These are phyloP conservation scores for Euphorbia schlechtendalii DNA, from an alignment of 441 rosid species.

Conservation along the genomic window DNA sequence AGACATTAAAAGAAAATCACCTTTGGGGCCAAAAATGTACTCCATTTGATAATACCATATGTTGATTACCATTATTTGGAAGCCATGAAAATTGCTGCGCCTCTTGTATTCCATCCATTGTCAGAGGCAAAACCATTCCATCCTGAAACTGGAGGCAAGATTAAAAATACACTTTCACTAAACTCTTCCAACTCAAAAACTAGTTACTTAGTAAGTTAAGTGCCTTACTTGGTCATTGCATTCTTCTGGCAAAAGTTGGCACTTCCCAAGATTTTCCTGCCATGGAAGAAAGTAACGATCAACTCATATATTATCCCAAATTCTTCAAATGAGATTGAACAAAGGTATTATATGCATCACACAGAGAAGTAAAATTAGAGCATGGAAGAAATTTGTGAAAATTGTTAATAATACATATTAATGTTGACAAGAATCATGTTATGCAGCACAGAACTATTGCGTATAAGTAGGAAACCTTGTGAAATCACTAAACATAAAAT, in stretches of 20 bases:
- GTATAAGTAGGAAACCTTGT: too few relatives aligned
- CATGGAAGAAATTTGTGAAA: background rate
- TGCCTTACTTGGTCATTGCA: constrained; percentile 47
- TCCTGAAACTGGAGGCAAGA: constrained; percentile 47
- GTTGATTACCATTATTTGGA: constrained; percentile 53
- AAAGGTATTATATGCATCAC: background rate
- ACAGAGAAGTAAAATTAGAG: background rate
- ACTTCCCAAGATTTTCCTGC: constrained; percentile 56
- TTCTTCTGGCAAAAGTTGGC: constrained; percentile 47
- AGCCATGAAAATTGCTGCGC: constrained; percentile 65
- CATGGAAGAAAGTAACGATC: too few relatives aligned
- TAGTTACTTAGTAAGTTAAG: background rate
- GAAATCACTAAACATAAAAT: constrained; percentile 12
- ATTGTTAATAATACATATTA: background rate
- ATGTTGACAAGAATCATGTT: background rate
- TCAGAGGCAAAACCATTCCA: constrained; percentile 49
- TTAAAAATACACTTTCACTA: constrained; percentile 12
- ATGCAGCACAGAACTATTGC: too few relatives aligned
- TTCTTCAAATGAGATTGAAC: background rate
- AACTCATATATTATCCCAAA: background rate
- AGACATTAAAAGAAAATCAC: constrained; percentile 26
- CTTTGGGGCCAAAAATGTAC: constrained; percentile 46
- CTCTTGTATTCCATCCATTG: constrained; percentile 55
- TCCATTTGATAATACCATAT: constrained; percentile 45
- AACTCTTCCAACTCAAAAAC: constrained; percentile 6